A percentile compares a stretch with the other conserved stretches of the same genome.
Evolutionary conservation across 768 basidiomycete genomes (phyloP).

Genomic region (Pulveroboletus sp.): DNA sequence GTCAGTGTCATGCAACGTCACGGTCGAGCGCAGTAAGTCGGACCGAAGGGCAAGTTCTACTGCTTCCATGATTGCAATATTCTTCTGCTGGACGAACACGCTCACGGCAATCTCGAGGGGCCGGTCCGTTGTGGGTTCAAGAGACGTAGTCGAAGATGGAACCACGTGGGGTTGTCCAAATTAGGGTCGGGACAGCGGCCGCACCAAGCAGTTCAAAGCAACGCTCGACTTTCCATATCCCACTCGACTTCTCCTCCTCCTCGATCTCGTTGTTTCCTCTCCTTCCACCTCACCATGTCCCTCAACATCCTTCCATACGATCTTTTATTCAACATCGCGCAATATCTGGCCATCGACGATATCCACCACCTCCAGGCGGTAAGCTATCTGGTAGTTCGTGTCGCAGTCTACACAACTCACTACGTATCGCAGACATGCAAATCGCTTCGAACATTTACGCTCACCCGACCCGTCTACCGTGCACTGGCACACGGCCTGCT

Average conservation of each 20-base stretch:
- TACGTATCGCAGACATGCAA: constrained; percentile 52
- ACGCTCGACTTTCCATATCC: constrained; percentile 11
- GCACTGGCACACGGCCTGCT: constrained; percentile 62
- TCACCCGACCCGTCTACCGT: constrained; percentile 66
- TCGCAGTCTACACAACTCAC: background rate
- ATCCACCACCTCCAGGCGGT: constrained; percentile 61
- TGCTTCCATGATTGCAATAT: too few relatives aligned
- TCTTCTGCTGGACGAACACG: too few relatives aligned
- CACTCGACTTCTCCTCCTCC: constrained; percentile 11
- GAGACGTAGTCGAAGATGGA: too few relatives aligned
- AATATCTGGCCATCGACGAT: constrained; percentile 58
- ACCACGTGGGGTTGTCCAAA: constrained; percentile 8
- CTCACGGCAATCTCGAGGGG: too few relatives aligned
- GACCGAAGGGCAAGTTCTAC: too few relatives aligned
- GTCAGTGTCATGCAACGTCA: too few relatives aligned
- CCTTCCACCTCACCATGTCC: constrained; percentile 20
- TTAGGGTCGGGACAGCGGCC: constrained; percentile 6
- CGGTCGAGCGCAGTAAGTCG: too few relatives aligned
- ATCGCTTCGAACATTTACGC: constrained; percentile 56
- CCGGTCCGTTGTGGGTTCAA: too few relatives aligned
- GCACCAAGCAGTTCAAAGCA: constrained; percentile 7
- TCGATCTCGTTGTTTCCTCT: background rate
- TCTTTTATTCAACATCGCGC: constrained; percentile 64
- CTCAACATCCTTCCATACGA: constrained; percentile 61
- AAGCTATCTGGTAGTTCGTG: too few relatives aligned